phyloP scores from a whole-genome alignment of 2,329 filamentous ascomycete genomes.

The Epicoccum sorghinum region DNA sequence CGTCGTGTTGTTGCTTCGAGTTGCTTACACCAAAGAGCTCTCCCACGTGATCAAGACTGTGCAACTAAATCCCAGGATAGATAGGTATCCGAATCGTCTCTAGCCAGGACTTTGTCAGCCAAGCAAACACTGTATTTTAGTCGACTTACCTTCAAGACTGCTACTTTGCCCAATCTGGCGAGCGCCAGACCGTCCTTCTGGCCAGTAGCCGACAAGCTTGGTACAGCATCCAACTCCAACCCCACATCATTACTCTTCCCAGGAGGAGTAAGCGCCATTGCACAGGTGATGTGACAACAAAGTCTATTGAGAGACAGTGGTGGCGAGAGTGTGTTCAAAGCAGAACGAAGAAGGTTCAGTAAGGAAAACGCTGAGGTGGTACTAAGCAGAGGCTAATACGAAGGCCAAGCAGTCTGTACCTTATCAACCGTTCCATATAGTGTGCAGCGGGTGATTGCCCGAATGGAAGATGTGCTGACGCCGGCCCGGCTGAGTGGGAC shows the following conservation, averaged over 20 bases:
- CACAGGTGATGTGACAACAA: background rate
- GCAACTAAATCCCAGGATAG: slow-evolving; percentile 36
- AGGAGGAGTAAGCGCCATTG: slow-evolving; percentile 16
- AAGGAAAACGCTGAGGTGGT: no score
- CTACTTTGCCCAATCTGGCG: slow-evolving; percentile 30
- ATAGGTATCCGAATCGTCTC: slow-evolving; percentile 36
- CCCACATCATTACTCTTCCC: slow-evolving; percentile 21
- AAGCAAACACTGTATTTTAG: background rate
- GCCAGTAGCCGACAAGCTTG: slow-evolving; percentile 11
- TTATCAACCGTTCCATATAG: no score
- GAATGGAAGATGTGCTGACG: background rate
- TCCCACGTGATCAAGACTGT: slow-evolving; percentile 41
- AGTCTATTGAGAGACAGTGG: background rate
- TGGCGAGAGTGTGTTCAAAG: background rate
- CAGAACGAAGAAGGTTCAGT: no score
- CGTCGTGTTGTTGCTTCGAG: background rate
- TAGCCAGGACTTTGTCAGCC: slow-evolving; percentile 4
- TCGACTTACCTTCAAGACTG: slow-evolving; percentile 27
- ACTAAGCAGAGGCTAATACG: no score
- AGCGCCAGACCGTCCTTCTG: slow-evolving; percentile 28
- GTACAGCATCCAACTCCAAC: slow-evolving; percentile 21
- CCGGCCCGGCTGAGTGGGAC: slow-evolving; percentile 11
- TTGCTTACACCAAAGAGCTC: slow-evolving; percentile 28
- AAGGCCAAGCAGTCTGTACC: background rate
- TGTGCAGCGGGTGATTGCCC: slow-evolving; percentile 2